Evolutionary conservation across 805 yeast genomes (phyloP).

Genomic region (Candida hungchunana): DNA sequence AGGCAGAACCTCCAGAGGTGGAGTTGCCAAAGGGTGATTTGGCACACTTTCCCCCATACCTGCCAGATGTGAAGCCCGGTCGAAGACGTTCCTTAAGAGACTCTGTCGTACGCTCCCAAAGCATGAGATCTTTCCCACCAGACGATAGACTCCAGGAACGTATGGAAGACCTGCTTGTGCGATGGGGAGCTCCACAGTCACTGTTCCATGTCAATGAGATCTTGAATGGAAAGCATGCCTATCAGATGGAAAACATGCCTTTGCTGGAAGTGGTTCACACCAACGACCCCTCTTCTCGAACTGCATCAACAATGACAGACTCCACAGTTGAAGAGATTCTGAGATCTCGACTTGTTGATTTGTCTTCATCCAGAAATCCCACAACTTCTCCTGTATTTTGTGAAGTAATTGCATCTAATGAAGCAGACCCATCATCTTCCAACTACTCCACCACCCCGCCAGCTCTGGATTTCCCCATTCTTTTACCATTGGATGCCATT

Average conservation of each 20-base stretch:
- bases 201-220: slow-evolving; percentile 27
- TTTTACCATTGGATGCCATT: too few species aligned
- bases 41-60: slow-evolving; percentile 21
- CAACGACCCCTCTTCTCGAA: background rate
- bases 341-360: slow-evolving; percentile 8
- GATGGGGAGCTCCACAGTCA: slow-evolving; percentile 33
- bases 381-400: background rate
- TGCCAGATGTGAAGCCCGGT: slow-evolving; percentile 12
- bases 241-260: slow-evolving; percentile 23
- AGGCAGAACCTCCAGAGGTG: slow-evolving; percentile 1
- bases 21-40: slow-evolving; percentile 9
- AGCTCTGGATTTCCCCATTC: too few species aligned
- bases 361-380: background rate
- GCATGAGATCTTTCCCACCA: slow-evolving; percentile 27
- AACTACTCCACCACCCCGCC: too few species aligned
- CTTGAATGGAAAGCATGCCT: slow-evolving; percentile 32
- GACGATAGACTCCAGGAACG: slow-evolving; percentile 23
- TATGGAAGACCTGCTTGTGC: slow-evolving; percentile 34
- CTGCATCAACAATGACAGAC: slow-evolving; percentile 6
- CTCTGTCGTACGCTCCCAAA: slow-evolving; percentile 27
- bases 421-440: background rate
- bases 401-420: background rate
- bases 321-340: slow-evolving; percentile 14
- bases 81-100: slow-evolving; percentile 25
- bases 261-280: slow-evolving; percentile 7